Percentiles rank a stretch among this genome's conserved stretches.
phyloP scores from a whole-genome alignment of 177 flowering plant species.

The Vitis hybrid region DNA sequence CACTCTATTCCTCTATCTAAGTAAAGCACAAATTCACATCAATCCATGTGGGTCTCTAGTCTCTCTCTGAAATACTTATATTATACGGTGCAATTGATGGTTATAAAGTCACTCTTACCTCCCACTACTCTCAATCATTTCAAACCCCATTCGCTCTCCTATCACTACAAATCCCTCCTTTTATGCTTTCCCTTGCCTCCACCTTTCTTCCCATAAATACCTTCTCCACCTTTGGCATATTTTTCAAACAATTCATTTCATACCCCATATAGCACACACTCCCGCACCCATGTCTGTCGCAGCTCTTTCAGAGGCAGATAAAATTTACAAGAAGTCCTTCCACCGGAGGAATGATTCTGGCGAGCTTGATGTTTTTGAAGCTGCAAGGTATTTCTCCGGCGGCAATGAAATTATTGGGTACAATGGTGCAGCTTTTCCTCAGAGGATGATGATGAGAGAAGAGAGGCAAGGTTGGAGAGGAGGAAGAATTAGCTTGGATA shows the following conservation, averaged over 20 bases:
- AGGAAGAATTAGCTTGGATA: slow-evolving; percentile 65
- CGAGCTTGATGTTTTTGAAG: slow-evolving; percentile 92
- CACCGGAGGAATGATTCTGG: slow-evolving; percentile 61
- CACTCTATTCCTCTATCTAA: slow-evolving; percentile 9
- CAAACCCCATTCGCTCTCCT: slow-evolving; percentile 16
- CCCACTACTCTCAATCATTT: slow-evolving; percentile 55
- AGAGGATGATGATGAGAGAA: slow-evolving; percentile 27
- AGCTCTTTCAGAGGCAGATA: slow-evolving; percentile 27
- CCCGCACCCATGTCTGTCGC: slow-evolving; percentile 42
- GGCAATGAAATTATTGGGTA: slow-evolving; percentile 26
- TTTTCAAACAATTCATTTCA: neutral
- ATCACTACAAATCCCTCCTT: slow-evolving; percentile 16
- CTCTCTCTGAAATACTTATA: slow-evolving; percentile 2
- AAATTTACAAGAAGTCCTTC: slow-evolving; percentile 35
- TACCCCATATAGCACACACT: neutral
- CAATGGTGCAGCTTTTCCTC: slow-evolving; percentile 18
- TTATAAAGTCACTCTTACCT: slow-evolving; percentile 17
- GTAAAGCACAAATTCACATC: slow-evolving; percentile 11
- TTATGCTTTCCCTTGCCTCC: neutral
- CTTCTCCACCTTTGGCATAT: slow-evolving; percentile 1
- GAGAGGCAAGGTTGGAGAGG: slow-evolving; percentile 34
- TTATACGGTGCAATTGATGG: slow-evolving; percentile 14
- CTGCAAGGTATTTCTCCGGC: slow-evolving; percentile 75
- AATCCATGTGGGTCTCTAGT: slow-evolving; percentile 18
- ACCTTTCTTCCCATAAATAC: neutral